phyloP scores from a whole-genome alignment of 352 stramenopile genomes.

The Pythium dissimile region DNA sequence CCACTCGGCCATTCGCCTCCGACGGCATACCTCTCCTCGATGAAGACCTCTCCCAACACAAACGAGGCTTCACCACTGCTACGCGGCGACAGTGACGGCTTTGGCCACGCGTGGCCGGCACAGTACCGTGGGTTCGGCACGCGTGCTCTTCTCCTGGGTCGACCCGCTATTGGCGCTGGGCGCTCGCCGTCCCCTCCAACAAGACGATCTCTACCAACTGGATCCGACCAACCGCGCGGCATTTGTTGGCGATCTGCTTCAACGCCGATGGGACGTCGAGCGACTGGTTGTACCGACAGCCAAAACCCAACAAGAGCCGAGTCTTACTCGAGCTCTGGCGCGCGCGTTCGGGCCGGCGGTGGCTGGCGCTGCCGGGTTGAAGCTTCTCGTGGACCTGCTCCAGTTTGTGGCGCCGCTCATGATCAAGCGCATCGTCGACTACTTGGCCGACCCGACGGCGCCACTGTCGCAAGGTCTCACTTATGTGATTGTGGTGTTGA shows the following conservation, averaged over 20 bases:
- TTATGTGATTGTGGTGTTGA: constrained; percentile 66
- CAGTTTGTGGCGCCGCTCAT: constrained; percentile 82
- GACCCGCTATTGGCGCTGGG: constrained; percentile 78
- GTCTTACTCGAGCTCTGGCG: constrained; percentile 14
- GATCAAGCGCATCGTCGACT: constrained; percentile 85
- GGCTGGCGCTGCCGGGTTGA: constrained; percentile 52
- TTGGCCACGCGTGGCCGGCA: constrained; percentile 21
- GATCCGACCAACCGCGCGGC: constrained; percentile 65
- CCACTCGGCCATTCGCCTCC: no score
- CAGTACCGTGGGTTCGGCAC: constrained; percentile 47
- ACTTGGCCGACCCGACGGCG: constrained; percentile 59
- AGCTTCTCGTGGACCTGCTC: constrained; percentile 76
- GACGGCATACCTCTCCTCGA: no score
- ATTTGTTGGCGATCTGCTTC: constrained; percentile 41
- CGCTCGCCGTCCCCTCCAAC: constrained; percentile 69
- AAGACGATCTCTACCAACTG: constrained; percentile 82
- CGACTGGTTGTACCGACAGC: no score
- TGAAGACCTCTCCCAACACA: background rate
- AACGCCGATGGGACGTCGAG: constrained; percentile 33
- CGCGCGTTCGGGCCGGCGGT: constrained; percentile 49
- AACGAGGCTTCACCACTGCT: background rate
- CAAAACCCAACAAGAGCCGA: constrained; percentile 24
- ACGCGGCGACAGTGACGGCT: background rate
- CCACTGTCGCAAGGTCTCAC: constrained; percentile 47
- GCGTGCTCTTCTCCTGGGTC: constrained; percentile 26